Percentiles rank a stretch among this genome's conserved stretches.
Evolutionary conservation across 1,284 basidiomycete species (phyloP).

Genomic region (Meripilus lineatus): DNA sequence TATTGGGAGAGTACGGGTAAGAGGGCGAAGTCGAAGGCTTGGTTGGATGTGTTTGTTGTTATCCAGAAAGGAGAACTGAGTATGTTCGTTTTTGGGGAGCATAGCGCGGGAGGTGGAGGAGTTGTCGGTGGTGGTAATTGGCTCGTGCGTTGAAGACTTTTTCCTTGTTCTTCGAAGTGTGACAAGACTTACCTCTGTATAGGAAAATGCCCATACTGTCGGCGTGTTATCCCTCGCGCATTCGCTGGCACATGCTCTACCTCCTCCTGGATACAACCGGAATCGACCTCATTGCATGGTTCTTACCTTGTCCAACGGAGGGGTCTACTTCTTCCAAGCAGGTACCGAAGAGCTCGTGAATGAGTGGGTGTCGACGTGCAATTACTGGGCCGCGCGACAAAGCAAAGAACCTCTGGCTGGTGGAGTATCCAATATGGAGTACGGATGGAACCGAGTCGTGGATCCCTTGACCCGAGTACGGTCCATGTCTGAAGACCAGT

Average conservation of each 20-base stretch:
- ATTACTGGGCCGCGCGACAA: constrained; percentile 95
- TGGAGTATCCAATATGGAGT: constrained; percentile 98
- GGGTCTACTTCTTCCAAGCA: constrained; percentile 94
- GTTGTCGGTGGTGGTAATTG: constrained; percentile 94
- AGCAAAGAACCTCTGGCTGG: constrained; percentile 93
- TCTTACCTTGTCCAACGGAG: constrained; percentile 84
- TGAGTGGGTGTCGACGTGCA: constrained; percentile 98
- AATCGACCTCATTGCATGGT: constrained; percentile 93
- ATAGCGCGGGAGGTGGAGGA: constrained; percentile 48
- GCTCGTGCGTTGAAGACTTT: constrained; percentile 62
- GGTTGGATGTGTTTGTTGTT: constrained; percentile 94
- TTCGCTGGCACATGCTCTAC: constrained; percentile 82
- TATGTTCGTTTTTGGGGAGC: constrained; percentile 90
- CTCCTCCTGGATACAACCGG: constrained; percentile 88
- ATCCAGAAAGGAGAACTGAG: constrained; percentile 90
- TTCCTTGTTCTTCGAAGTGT: neutral
- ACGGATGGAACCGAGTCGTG: constrained; percentile 87
- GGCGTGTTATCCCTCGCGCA: constrained; percentile 84
- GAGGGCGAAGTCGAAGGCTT: constrained; percentile 79
- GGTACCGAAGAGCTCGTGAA: constrained; percentile 96
- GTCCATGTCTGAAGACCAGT: constrained; percentile 53
- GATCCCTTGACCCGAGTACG: constrained; percentile 48
- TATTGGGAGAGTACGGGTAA: constrained; percentile 87
- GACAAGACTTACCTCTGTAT: constrained; percentile 7
- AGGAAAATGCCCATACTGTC: constrained; percentile 83